A percentile compares a stretch with the other conserved stretches of the same genome.
These are phyloP conservation scores for Zymoseptoria pseudotritici DNA, from an alignment of 2,329 filamentous ascomycete genomes.

Conservation along the genomic window DNA sequence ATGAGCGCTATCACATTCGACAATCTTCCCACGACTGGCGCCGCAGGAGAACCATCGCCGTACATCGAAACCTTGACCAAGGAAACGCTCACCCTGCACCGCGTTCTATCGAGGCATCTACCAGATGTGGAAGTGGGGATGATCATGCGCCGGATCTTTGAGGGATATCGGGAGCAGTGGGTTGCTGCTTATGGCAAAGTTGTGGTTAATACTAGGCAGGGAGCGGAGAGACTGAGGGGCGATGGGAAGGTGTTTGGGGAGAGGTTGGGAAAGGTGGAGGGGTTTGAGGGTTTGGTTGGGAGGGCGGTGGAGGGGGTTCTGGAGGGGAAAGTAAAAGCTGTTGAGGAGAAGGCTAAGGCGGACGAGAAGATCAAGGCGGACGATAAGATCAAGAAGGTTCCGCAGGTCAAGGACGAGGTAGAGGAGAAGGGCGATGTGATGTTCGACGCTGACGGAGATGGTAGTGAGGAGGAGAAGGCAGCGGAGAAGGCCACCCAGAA, in stretches of 20 bases:
- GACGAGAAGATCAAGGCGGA: conserved; percentile 3
- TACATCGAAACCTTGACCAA: conserved; percentile 86
- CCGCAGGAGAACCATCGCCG: conserved; percentile 39
- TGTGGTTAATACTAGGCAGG: conserved; percentile 56
- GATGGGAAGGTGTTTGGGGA: conserved; percentile 68
- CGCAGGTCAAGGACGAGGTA: not conserved
- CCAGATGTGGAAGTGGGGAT: conserved; percentile 67
- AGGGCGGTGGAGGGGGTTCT: conserved; percentile 22
- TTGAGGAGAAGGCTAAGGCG: conserved; percentile 2
- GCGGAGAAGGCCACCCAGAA: not conserved
- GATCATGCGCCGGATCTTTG: conserved; percentile 82
- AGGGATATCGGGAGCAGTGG: conserved; percentile 73
- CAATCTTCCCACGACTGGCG: conserved; percentile 30
- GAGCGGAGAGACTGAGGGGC: conserved; percentile 69
- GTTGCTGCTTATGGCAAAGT: conserved; percentile 62
- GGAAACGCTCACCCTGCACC: conserved; percentile 77
- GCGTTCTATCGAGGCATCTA: conserved; percentile 74
- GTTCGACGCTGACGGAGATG: not conserved
- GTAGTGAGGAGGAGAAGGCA: not conserved
- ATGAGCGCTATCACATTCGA: conserved; percentile 75
- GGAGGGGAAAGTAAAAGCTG: conserved; percentile 44
- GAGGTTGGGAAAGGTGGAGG: conserved; percentile 69
- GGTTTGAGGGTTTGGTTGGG: conserved; percentile 62
- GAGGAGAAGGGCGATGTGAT: not conserved
- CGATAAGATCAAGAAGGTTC: conserved; percentile 5